Evolutionary conservation across 306 rosid species (phyloP), one percentile per base, ranked within the genome.

Genomic region (Cicer judaicum): DNA sequence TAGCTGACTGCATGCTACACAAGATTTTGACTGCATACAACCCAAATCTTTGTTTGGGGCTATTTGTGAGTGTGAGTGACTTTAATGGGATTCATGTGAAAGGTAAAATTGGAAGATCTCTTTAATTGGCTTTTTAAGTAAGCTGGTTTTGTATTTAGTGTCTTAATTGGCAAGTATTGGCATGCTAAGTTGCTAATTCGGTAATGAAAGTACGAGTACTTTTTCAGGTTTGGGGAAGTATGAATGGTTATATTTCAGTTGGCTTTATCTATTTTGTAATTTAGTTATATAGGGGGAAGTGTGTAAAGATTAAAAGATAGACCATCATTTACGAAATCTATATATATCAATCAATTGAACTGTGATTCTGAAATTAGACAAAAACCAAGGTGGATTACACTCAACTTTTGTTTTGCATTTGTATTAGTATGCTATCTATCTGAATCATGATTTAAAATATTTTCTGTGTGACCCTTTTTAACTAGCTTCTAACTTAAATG

Each of bases 71-170:
- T 19, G 42, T 64, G 75, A 72, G 10, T 50, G 50, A 76, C 49
- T 69, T 21, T 46, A 40, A 79, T 68, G 60, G 83, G 74, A 62
- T 68, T 80, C 75, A 72, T 73, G 80, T 77, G 82, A 68, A 73
- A 39, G 78, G 18, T 76, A 59, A 64, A 75, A 78, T 62, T 21
- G 44, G 16, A 63, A 5, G 15, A 53, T 41, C 78, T 29, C 52
- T 79, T 83, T 59, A 68, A 53, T 68, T 79, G 41, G 16, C 64
- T 50, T 62, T 84, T 72, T 67, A 21, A 76, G 85, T 77, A 55
- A 59, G 70, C 39, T 83, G 75, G 19, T 44, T 12, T 62, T 64
- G 64, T 74, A 69, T 68, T 81, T 62, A 44, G 16, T 70, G 79
- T 72, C 76, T 84, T 80, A 75, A 70, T 67, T 55, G 73, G 21